Conservation (phyloP, 495 filamentous ascomycete genomes). For the Glarea lozoyensis region DNA sequence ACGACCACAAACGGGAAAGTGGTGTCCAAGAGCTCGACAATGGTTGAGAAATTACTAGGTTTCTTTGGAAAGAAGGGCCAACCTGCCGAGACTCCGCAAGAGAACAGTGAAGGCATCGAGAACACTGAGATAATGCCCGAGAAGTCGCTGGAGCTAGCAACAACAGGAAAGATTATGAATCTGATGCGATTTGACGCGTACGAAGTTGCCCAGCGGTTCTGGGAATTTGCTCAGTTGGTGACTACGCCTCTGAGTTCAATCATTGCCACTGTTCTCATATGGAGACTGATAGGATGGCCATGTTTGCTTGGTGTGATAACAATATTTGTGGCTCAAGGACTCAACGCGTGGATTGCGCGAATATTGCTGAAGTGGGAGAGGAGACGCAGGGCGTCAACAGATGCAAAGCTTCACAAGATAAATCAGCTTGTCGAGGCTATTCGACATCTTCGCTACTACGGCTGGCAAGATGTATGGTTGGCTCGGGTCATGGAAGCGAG, state of each 20-base stretch:
- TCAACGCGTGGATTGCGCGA: constrained; percentile 56
- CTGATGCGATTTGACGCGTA: constrained; percentile 44
- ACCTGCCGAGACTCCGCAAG: constrained; percentile 21
- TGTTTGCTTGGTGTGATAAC: constrained; percentile 63
- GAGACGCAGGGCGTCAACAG: constrained; percentile 56
- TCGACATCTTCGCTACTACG: constrained; percentile 80
- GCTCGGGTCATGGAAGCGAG: constrained; percentile 60
- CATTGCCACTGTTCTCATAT: constrained; percentile 59
- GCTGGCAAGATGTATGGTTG: constrained; percentile 77
- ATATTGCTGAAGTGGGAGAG: constrained; percentile 53
- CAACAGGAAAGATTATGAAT: constrained; percentile 79
- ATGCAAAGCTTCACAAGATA: constrained; percentile 61
- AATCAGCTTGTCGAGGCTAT: constrained; percentile 78
- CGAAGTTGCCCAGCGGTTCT: constrained; percentile 37
- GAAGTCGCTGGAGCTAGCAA: constrained; percentile 45
- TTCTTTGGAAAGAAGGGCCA: constrained; percentile 9
- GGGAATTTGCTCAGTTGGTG: constrained; percentile 64
- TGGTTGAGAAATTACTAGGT: constrained; percentile 1
- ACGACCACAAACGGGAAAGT: constrained; percentile 22
- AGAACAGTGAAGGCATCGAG: too few relatives aligned
- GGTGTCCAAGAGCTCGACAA: constrained; percentile 5
- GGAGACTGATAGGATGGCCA: constrained; percentile 69
- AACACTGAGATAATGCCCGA: too few relatives aligned
- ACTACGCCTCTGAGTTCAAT: constrained; percentile 60
- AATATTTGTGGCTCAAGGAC: constrained; percentile 50